Conservation (phyloP, 768 basidiomycete genomes). For the Galerina marginata region DNA sequence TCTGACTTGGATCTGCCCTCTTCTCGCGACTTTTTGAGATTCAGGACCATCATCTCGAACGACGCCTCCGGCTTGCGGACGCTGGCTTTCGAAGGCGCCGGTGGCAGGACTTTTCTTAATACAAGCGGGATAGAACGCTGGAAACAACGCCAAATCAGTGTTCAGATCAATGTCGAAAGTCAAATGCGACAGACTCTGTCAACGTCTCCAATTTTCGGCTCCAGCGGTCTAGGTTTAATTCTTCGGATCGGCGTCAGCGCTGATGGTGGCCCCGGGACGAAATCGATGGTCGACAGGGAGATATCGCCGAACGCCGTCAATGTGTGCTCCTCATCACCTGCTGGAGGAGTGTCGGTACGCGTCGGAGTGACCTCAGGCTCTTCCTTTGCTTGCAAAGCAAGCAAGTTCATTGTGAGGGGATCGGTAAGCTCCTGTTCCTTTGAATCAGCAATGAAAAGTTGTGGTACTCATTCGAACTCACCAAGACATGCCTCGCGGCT, state of each 20-base stretch:
- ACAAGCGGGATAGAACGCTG: conserved; percentile 22
- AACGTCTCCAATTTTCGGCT: neutral
- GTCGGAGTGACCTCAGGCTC: neutral
- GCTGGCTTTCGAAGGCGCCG: conserved; percentile 24
- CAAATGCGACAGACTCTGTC: conserved; percentile 6
- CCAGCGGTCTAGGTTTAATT: neutral
- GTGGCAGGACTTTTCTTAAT: conserved; percentile 28
- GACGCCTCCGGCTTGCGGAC: conserved; percentile 16
- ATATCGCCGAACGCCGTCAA: conserved; percentile 52
- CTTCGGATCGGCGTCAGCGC: conserved; percentile 25
- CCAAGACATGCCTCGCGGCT: too few species aligned
- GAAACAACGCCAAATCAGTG: conserved; percentile 8
- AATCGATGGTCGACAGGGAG: conserved; percentile 42
- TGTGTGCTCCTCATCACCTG: conserved; percentile 37
- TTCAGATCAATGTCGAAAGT: neutral
- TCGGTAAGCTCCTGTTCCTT: too few species aligned
- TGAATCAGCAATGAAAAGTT: too few species aligned
- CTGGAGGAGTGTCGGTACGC: neutral
- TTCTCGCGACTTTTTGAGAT: conserved; percentile 9
- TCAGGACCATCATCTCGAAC: conserved; percentile 25
- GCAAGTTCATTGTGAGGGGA: too few species aligned
- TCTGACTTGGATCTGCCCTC: neutral
- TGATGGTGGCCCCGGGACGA: conserved; percentile 36
- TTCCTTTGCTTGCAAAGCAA: neutral
- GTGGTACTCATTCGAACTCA: too few species aligned